These are phyloP conservation scores for Candida broadrunensis DNA, from an alignment of 805 yeast genomes.

Conservation along the genomic window DNA sequence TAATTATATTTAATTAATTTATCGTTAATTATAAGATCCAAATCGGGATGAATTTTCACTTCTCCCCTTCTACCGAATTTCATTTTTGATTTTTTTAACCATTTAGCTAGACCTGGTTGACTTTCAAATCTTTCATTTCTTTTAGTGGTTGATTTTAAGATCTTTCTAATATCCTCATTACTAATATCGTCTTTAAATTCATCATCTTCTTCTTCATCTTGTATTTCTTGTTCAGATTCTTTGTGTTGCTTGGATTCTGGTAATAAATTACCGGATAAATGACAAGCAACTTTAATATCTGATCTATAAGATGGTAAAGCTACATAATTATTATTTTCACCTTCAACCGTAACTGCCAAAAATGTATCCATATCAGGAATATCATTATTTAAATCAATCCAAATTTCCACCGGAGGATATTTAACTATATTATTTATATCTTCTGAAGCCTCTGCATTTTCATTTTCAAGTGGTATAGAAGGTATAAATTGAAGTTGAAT, in stretches of 20 bases:
- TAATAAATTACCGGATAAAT: conserved; percentile 33
- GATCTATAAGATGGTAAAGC: conserved; percentile 38
- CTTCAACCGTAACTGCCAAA: conserved; percentile 42
- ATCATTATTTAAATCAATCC: conserved; percentile 44
- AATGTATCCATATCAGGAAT: conserved; percentile 37
- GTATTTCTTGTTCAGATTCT: conserved; percentile 1
- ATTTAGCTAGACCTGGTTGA: conserved; percentile 45
- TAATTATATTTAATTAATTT: conserved; percentile 41
- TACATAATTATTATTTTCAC: conserved; percentile 40
- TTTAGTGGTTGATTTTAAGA: conserved; percentile 15
- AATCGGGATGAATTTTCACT: conserved; percentile 28
- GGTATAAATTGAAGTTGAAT: conserved; percentile 48
- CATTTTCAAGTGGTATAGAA: conserved; percentile 10
- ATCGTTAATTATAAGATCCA: conserved; percentile 39
- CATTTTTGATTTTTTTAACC: conserved; percentile 33
- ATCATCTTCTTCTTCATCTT: conserved; percentile 3
- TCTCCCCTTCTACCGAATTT: conserved; percentile 40
- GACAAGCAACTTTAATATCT: conserved; percentile 46
- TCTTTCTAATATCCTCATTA: background rate
- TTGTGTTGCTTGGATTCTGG: conserved; percentile 8
- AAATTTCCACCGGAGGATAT: conserved; percentile 56
- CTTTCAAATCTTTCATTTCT: conserved; percentile 24
- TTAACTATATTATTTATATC: conserved; percentile 14
- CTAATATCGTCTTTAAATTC: background rate
- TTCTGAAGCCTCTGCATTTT: conserved; percentile 23